Evolutionary conservation across 1,139 yeast genomes (phyloP).

Genomic region (Sugiyamaella novakii): DNA sequence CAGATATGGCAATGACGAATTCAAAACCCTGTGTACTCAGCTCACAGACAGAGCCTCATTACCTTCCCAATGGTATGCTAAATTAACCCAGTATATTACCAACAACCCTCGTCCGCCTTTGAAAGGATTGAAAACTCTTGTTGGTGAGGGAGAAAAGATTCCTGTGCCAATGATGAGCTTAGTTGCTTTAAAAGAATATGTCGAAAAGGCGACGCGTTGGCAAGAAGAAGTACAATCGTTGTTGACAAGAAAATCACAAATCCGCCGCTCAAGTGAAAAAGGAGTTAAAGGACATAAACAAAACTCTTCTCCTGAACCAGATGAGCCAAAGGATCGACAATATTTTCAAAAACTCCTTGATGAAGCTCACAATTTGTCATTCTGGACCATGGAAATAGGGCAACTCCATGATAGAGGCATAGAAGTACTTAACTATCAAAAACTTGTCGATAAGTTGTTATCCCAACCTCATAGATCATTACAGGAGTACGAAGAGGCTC

Average conservation of each 20-base stretch:
- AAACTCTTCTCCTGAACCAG: conserved; percentile 27
- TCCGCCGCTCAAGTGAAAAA: conserved; percentile 44
- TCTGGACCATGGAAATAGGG: conserved; percentile 61
- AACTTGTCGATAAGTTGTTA: conserved; percentile 47
- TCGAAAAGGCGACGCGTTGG: conserved; percentile 53
- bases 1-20: conserved; percentile 24
- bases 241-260: conserved; percentile 54
- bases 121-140: conserved; percentile 49
- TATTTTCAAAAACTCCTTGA: conserved; percentile 47
- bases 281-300: conserved; percentile 6
- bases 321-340: conserved; percentile 27
- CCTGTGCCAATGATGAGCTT: conserved; percentile 43
- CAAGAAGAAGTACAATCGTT: conserved; percentile 59
- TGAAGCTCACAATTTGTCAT: conserved; percentile 53
- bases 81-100: conserved; percentile 48
- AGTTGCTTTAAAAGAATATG: conserved; percentile 45
- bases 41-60: conserved; percentile 32
- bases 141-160: conserved; percentile 60
- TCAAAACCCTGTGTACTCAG: conserved; percentile 17
- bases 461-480: conserved; percentile 29
- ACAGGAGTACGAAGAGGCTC: conserved; percentile 40
- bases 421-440: conserved; percentile 58
- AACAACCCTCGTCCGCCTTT: conserved; percentile 52
- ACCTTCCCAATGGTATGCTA: conserved; percentile 55
- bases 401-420: conserved; percentile 56